A percentile compares a stretch with the other conserved stretches of the same genome.
Conservation (phyloP, 495 filamentous ascomycete species). For the Aspergillus nidulans region DNA sequence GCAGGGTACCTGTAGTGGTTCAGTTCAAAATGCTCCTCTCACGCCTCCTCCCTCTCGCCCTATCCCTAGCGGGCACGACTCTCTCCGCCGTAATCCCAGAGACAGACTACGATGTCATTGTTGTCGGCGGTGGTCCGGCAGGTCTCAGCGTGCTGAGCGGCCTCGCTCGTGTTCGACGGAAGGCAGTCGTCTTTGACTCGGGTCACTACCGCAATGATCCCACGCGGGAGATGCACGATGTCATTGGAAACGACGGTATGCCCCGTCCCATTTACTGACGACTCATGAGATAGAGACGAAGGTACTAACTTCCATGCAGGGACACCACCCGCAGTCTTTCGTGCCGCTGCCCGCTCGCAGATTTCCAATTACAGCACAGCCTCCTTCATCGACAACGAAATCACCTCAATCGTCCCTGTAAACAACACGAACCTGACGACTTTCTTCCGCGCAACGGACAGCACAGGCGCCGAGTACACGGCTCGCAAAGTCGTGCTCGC, state of each 20-base stretch:
- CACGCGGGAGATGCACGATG: slow-evolving; percentile 55
- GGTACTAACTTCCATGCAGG: slow-evolving; percentile 24
- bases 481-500: slow-evolving; percentile 52
- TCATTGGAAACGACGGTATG: slow-evolving; percentile 54
- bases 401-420: slow-evolving; percentile 38
- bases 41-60: slow-evolving; percentile 5
- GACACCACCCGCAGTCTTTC: slow-evolving; percentile 48
- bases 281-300: neutral
- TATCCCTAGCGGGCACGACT: slow-evolving; percentile 10
- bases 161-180: slow-evolving; percentile 50
- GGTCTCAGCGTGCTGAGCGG: slow-evolving; percentile 48
- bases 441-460: slow-evolving; percentile 39
- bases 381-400: slow-evolving; percentile 46
- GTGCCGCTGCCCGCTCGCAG: slow-evolving; percentile 47
- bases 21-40: slow-evolving; percentile 1
- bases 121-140: slow-evolving; percentile 34
- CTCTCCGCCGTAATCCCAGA: slow-evolving; percentile 18
- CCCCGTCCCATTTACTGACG: neutral
- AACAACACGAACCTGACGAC: slow-evolving; percentile 26
- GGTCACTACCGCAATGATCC: slow-evolving; percentile 52
- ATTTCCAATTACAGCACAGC: slow-evolving; percentile 46
- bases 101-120: slow-evolving; percentile 31
- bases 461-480: slow-evolving; percentile 30
- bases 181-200: slow-evolving; percentile 50
- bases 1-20: neutral